Percentiles rank a stretch among this genome's conserved stretches.
Conservation (phyloP, 805 yeast species). For the Barnettozyma pratensis region DNA sequence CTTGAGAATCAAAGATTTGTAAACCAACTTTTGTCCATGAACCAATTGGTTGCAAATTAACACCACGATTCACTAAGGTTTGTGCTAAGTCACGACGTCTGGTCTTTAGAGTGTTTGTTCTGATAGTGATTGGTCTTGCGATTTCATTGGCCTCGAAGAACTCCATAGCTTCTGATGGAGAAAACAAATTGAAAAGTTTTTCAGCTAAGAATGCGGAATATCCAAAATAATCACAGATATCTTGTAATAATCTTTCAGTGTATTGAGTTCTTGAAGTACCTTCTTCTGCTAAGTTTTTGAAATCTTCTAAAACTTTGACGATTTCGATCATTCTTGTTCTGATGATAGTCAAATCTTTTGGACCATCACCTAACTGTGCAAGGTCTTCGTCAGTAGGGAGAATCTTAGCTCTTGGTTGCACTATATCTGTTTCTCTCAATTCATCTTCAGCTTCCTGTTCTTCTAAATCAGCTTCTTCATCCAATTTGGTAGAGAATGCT, state of each 20-base stretch:
- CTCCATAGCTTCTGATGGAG: conserved; percentile 96
- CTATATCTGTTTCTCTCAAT: conserved; percentile 49
- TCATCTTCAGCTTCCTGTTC: conserved; percentile 61
- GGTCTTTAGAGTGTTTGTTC: conserved; percentile 94
- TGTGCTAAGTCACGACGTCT: conserved; percentile 96
- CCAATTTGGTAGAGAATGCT: conserved; percentile 62
- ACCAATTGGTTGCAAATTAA: conserved; percentile 94
- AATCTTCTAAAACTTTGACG: conserved; percentile 89
- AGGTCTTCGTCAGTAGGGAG: conserved; percentile 68
- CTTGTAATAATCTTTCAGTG: conserved; percentile 68
- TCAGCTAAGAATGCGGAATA: conserved; percentile 90
- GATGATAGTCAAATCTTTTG: conserved; percentile 73
- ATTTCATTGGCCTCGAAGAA: conserved; percentile 98
- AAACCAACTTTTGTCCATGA: conserved; percentile 98
- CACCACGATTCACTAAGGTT: conserved; percentile 92
- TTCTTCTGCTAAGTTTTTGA: conserved; percentile 74
- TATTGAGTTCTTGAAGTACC: conserved; percentile 86
- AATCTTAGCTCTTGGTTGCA: conserved; percentile 71
- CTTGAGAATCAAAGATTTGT: conserved; percentile 96
- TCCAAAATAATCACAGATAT: conserved; percentile 91
- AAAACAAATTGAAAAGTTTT: conserved; percentile 83
- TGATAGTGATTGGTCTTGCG: conserved; percentile 91
- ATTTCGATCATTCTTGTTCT: conserved; percentile 95
- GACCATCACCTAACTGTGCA: conserved; percentile 41
- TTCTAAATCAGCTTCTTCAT: conserved; percentile 51